These are phyloP conservation scores for Grosmannia clavigera DNA, from an alignment of 2,329 filamentous ascomycete genomes.

Conservation along the genomic window DNA sequence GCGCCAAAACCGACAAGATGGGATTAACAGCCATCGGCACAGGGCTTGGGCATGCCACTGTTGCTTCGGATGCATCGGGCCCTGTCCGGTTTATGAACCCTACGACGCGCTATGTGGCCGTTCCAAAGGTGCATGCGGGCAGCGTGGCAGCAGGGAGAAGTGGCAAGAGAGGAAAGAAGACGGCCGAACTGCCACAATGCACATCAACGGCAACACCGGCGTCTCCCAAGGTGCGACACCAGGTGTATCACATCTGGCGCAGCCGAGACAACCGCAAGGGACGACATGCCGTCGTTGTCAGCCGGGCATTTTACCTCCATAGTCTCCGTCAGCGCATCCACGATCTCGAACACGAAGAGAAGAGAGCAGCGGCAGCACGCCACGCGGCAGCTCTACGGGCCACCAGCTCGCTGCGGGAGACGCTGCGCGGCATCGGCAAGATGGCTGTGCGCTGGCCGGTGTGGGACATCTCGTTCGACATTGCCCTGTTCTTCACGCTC, in stretches of 20 bases:
- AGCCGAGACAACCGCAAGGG: constrained; percentile 31
- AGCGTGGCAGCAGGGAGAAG: not conserved
- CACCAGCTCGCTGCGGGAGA: constrained; percentile 16
- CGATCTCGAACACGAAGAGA: not conserved
- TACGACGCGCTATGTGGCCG: constrained; percentile 11
- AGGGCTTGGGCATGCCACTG: not conserved
- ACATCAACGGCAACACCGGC: not conserved
- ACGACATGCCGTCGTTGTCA: constrained; percentile 22
- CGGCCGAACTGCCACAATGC: not conserved
- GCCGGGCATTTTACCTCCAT: constrained; percentile 10
- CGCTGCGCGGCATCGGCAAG: constrained; percentile 19
- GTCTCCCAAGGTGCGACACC: not conserved
- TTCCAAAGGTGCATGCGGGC: not conserved
- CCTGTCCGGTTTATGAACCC: constrained; percentile 12
- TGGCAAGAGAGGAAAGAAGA: not conserved
- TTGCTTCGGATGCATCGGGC: not conserved
- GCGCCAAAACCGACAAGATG: not conserved
- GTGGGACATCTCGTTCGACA: constrained; percentile 31
- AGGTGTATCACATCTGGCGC: constrained; percentile 25
- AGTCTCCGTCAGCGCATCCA: not conserved
- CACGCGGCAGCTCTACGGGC: not conserved
- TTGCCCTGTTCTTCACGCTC: constrained; percentile 26
- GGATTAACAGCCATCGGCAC: not conserved
- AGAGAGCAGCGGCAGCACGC: not conserved
- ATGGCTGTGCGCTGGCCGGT: constrained; percentile 25